Base-by-base conservation (phyloP, 1,284 basidiomycete species). In the Laetiporus sulphureus region DNA sequence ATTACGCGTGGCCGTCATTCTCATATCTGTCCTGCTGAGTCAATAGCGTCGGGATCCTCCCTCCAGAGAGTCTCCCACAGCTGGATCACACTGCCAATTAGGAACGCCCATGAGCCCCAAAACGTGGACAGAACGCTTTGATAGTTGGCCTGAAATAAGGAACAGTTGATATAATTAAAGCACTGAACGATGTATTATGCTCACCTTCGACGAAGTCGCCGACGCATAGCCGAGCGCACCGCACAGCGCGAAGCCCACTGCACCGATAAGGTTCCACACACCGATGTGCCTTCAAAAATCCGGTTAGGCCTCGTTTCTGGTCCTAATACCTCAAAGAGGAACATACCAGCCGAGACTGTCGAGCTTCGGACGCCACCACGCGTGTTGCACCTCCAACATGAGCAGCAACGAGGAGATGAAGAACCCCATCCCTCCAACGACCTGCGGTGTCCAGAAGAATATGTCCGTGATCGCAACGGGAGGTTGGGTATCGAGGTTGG, bases 51-150 rank as follows among this genome's bases (percentile, higher is more conserved):
- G 5, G 42, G 41, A 25, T 42, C 48, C 36, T 58, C 57, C 2
- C 57, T 48, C 56, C 56, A 59, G 5, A 59, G 32, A 20, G 55
- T 62, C 53, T 72, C 68, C 51, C 71, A 76, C 50, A 71, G 60
- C 56, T 78, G 77, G n/a, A 73, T 53, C 0, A 68, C 47, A 48
- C 73, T 76, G 4, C 74, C 76, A 32, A 79, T 72, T 54, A 79
- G 58, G 62, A 79, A 80, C 4, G 71, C 76, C 71, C 74, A 79
- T 12, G 71, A 67, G 16, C 74, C 77, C 77, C 75, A 80, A 52
- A 76, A 79, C 0, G 77, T 79, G 11, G 67, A 64, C 29, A 77
- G 56, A 5, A 66, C 64, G 49, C 72, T 73, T 55, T 80, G 67
- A 50, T 77, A 79, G 34, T 66, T 53, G 8, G 46, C 53, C 58